phyloP scores from a whole-genome alignment of 2,329 filamentous ascomycete species.

The Fusarium aywerte region DNA sequence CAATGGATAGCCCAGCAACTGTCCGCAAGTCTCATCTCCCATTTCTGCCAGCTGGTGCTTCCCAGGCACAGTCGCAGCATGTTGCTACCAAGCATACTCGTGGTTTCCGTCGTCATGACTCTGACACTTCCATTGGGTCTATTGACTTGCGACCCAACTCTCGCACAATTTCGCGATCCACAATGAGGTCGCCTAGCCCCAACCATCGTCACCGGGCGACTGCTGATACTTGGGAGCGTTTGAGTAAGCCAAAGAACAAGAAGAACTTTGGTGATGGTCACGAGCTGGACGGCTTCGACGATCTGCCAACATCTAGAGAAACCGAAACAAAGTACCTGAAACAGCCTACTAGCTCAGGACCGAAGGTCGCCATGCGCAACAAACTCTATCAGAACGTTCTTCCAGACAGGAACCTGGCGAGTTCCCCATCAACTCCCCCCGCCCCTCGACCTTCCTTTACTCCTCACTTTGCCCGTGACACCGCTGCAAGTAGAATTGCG shows the following conservation, averaged over 20 bases:
- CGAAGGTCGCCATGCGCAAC: constrained; percentile 70
- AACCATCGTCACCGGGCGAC: constrained; percentile 56
- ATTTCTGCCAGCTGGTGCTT: constrained; percentile 82
- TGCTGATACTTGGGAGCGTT: constrained; percentile 69
- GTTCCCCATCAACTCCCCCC: constrained; percentile 64
- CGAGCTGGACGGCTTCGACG: constrained; percentile 93
- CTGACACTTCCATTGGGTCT: constrained; percentile 72
- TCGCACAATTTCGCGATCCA: constrained; percentile 66
- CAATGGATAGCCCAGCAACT: constrained; percentile 62
- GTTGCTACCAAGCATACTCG: constrained; percentile 76
- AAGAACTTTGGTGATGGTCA: constrained; percentile 85
- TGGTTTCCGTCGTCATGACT: constrained; percentile 82
- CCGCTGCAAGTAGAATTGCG: constrained; percentile 72
- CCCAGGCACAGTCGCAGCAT: constrained; percentile 81
- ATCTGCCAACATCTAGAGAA: constrained; percentile 86
- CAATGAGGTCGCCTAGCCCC: constrained; percentile 70
- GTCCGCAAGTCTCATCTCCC: constrained; percentile 72
- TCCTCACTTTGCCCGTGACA: constrained; percentile 73
- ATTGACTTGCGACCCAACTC: constrained; percentile 68
- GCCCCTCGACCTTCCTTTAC: constrained; percentile 66
- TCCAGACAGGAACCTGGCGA: constrained; percentile 64
- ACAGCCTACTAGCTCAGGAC: constrained; percentile 76
- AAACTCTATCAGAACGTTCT: constrained; percentile 66
- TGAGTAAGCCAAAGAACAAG: constrained; percentile 73
- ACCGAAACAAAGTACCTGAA: constrained; percentile 86